Evolutionary conservation across 805 yeast genomes (phyloP).

Genomic region (Nakazawaea wyomingensis): DNA sequence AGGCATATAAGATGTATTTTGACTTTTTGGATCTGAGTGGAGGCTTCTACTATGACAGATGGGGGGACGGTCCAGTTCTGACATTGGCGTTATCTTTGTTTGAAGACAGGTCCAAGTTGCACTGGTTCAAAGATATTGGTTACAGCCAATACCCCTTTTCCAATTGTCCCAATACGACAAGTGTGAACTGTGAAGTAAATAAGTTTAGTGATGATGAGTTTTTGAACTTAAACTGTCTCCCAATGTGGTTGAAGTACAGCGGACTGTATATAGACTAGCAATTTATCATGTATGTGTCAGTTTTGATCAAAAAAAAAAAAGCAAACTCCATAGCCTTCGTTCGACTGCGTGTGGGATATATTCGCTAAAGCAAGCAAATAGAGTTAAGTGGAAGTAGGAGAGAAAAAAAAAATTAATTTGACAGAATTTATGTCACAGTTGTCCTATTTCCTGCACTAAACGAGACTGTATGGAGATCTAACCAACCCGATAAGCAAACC

Average conservation of each 20-base stretch:
- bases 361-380: too few relatives aligned
- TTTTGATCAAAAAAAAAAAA: background rate
- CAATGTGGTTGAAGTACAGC: slow-evolving; percentile 7
- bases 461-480: too few relatives aligned
- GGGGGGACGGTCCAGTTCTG: slow-evolving; percentile 57
- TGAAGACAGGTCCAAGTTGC: slow-evolving; percentile 39
- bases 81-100: slow-evolving; percentile 44
- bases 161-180: slow-evolving; percentile 36
- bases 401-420: too few relatives aligned
- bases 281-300: too few relatives aligned
- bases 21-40: slow-evolving; percentile 65
- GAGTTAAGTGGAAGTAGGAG: too few relatives aligned
- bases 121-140: slow-evolving; percentile 52
- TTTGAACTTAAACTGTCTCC: slow-evolving; percentile 8
- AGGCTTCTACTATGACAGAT: slow-evolving; percentile 75
- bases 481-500: too few relatives aligned
- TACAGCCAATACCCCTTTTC: slow-evolving; percentile 44
- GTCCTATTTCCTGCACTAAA: too few relatives aligned
- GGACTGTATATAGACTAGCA: background rate
- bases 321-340: too few relatives aligned
- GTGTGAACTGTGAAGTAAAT: background rate
- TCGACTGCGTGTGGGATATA: too few relatives aligned
- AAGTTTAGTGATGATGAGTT: slow-evolving; percentile 7
- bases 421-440: too few relatives aligned
- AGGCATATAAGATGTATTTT: slow-evolving; percentile 64